These are phyloP conservation scores for Camellia granthamiana DNA, from an alignment of 148 eudicot genomes.

Conservation along the genomic window DNA sequence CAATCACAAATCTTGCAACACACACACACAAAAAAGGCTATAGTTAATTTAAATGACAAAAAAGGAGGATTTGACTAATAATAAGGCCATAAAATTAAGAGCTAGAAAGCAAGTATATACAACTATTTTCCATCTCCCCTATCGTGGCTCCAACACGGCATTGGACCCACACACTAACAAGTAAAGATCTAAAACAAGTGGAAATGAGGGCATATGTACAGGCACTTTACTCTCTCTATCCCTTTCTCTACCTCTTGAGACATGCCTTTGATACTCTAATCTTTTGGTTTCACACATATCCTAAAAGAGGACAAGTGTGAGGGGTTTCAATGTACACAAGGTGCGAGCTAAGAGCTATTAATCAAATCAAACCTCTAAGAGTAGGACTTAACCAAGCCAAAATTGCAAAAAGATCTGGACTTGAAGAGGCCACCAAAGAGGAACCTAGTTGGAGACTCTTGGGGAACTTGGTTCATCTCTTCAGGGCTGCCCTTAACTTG, in stretches of 20 bases:
- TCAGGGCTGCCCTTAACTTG: constrained; percentile 67
- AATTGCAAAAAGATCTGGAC: constrained; percentile 80
- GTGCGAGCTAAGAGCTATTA: neutral
- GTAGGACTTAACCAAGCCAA: constrained; percentile 81
- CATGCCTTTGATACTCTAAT: neutral
- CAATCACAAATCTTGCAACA: neutral
- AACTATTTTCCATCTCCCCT: constrained; percentile 9
- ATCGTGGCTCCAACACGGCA: constrained; percentile 11
- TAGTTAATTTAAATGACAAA: neutral
- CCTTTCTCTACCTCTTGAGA: neutral
- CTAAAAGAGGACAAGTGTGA: neutral
- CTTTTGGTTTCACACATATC: neutral
- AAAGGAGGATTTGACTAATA: neutral
- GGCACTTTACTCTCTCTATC: neutral
- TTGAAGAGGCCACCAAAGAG: constrained; percentile 84
- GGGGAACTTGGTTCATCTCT: constrained; percentile 45
- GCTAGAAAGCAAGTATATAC: constrained; percentile 4
- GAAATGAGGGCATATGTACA: constrained; percentile 17
- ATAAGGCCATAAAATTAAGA: neutral
- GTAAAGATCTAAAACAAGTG: neutral
- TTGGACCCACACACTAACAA: constrained; percentile 17
- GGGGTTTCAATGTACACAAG: constrained; percentile 7
- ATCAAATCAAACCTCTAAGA: constrained; percentile 26
- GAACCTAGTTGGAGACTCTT: constrained; percentile 73
- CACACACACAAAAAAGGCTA: neutral